These are phyloP conservation scores for Candida patagonica DNA, from an alignment of 805 yeast genomes.

Conservation along the genomic window DNA sequence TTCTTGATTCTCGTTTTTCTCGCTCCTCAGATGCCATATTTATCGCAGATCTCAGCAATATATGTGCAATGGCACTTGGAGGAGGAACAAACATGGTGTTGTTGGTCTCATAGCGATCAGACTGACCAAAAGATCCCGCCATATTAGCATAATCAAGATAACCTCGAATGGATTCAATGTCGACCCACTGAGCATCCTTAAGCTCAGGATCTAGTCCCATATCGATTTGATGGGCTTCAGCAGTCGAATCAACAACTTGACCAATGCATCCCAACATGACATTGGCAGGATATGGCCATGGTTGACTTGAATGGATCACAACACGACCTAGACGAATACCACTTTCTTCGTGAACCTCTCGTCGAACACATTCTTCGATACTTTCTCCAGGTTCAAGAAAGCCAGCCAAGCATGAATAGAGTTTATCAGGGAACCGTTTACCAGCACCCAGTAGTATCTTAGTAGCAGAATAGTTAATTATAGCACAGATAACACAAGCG, in stretches of 20 bases:
- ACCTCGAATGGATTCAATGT: conserved; percentile 37
- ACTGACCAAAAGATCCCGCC: conserved; percentile 12
- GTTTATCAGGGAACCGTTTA: conserved; percentile 46
- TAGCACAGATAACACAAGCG: conserved; percentile 76
- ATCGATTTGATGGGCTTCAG: conserved; percentile 35
- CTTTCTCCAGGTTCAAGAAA: conserved; percentile 94
- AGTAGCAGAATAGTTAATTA: conserved; percentile 50
- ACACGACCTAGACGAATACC: conserved; percentile 62
- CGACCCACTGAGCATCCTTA: conserved; percentile 80
- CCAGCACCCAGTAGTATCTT: conserved; percentile 65
- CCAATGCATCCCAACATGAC: conserved; percentile 90
- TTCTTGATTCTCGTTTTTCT: too few species aligned
- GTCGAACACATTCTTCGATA: conserved; percentile 72
- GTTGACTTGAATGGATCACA: conserved; percentile 65
- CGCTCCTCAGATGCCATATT: too few species aligned
- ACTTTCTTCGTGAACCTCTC: conserved; percentile 95
- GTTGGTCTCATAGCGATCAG: conserved; percentile 5
- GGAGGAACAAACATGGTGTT: conserved; percentile 24
- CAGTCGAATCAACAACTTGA: conserved; percentile 54
- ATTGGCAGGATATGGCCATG: conserved; percentile 96
- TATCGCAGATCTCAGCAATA: conserved; percentile 23
- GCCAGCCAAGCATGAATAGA: conserved; percentile 88
- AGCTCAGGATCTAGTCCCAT: conserved; percentile 81
- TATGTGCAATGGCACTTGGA: conserved; percentile 27
- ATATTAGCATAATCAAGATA: conserved; percentile 27